These are phyloP conservation scores for Camellia japonica DNA, from an alignment of 148 eudicot species.

Conservation along the genomic window DNA sequence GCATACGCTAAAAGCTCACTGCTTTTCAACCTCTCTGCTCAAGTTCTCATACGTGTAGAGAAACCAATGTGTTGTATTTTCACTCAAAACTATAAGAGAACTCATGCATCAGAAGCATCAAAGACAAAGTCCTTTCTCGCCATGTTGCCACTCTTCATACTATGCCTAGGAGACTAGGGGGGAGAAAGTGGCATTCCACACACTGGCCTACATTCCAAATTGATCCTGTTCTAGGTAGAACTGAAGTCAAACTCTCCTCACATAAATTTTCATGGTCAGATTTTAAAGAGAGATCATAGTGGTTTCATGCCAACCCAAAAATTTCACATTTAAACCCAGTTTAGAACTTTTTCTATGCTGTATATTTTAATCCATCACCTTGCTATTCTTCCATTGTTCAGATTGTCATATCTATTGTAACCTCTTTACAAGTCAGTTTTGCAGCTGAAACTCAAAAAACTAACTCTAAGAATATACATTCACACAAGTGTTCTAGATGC, in stretches of 20 bases:
- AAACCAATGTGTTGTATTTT: background rate
- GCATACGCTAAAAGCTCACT: background rate
- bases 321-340: background rate
- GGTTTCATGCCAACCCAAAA: background rate
- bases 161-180: background rate
- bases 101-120: background rate
- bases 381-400: background rate
- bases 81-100: background rate
- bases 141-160: background rate
- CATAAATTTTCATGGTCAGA: background rate
- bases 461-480: background rate
- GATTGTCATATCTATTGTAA: background rate
- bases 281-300: background rate
- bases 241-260: background rate
- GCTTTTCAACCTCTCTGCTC: background rate
- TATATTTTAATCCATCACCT: background rate
- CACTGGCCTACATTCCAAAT: background rate
- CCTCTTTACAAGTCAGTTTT: background rate
- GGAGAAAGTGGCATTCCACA: background rate
- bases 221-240: background rate
- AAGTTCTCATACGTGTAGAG: background rate
- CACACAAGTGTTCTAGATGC: too few species aligned
- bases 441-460: background rate
- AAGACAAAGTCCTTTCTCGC: background rate
- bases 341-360: background rate